Evolutionary conservation across 768 basidiomycete species (phyloP).

Genomic region (Amanita exitialis): DNA sequence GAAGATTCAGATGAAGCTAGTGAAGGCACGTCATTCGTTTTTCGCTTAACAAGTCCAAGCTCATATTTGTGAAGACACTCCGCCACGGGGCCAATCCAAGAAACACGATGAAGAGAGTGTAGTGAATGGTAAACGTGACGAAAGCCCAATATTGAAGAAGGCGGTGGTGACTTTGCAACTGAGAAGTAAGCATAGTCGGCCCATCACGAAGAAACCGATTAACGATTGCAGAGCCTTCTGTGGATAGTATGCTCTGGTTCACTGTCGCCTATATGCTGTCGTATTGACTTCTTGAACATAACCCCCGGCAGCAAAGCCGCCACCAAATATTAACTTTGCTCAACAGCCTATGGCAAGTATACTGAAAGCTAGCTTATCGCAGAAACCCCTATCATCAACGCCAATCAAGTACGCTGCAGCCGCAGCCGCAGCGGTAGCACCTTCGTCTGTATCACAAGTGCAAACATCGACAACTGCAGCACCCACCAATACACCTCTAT

Average conservation of each 20-base stretch:
- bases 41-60: background rate
- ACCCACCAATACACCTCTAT: background rate
- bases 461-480: background rate
- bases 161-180: constrained; percentile 48
- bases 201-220: constrained; percentile 7
- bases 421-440: constrained; percentile 53
- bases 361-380: constrained; percentile 62
- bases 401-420: constrained; percentile 90
- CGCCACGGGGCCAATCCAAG: constrained; percentile 57
- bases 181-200: constrained; percentile 48
- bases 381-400: constrained; percentile 49
- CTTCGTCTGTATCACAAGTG: constrained; percentile 11
- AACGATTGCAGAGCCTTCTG: constrained; percentile 47
- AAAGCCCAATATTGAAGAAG: constrained; percentile 77
- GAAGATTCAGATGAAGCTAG: constrained; percentile 69
- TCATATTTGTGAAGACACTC: constrained; percentile 34
- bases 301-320: constrained; percentile 47
- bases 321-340: constrained; percentile 71
- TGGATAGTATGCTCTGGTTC: constrained; percentile 42
- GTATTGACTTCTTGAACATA: constrained; percentile 11
- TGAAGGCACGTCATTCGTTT: constrained; percentile 42
- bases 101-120: constrained; percentile 76
- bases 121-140: constrained; percentile 64
- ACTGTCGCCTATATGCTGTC: constrained; percentile 1
- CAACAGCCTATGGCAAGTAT: constrained; percentile 70